These are phyloP conservation scores for Mycena sanguinolenta DNA, from an alignment of 768 basidiomycete genomes.

Conservation along the genomic window DNA sequence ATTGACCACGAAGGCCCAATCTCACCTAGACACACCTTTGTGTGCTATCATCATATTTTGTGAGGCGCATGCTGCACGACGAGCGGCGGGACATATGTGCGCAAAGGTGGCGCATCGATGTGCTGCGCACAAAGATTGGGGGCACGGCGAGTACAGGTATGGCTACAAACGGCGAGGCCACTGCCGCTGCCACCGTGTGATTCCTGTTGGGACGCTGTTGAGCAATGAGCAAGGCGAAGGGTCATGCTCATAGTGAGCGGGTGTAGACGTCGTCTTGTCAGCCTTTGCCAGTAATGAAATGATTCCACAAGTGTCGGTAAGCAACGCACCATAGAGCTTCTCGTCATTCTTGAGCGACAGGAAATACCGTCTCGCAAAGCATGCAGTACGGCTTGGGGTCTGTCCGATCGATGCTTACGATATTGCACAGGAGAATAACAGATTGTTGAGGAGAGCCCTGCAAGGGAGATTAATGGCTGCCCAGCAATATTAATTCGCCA, in stretches of 20 bases:
- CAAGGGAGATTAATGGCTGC: background rate
- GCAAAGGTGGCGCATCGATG: no score
- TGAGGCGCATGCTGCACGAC: no score
- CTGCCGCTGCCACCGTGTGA: no score
- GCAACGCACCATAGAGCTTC: slow-evolving; percentile 83
- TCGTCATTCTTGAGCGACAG: slow-evolving; percentile 92
- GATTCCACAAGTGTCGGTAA: background rate
- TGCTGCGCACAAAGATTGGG: no score
- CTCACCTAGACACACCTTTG: no score
- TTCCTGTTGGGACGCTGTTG: no score
- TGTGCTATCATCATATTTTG: no score
- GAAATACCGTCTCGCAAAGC: slow-evolving; percentile 83
- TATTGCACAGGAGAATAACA: slow-evolving; percentile 77
- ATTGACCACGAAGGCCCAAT: no score
- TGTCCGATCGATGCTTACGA: slow-evolving; percentile 90
- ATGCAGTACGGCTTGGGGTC: slow-evolving; percentile 97
- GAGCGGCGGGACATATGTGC: no score
- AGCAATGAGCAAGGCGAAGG: background rate
- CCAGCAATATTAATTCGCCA: no score
- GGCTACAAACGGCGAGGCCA: no score
- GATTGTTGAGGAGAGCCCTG: slow-evolving; percentile 71
- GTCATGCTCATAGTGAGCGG: slow-evolving; percentile 75
- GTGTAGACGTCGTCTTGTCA: slow-evolving; percentile 99
- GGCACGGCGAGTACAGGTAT: no score
- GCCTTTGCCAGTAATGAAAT: slow-evolving; percentile 38